Conservation (phyloP, 768 basidiomycete species). For the Heimioporus sp. region DNA sequence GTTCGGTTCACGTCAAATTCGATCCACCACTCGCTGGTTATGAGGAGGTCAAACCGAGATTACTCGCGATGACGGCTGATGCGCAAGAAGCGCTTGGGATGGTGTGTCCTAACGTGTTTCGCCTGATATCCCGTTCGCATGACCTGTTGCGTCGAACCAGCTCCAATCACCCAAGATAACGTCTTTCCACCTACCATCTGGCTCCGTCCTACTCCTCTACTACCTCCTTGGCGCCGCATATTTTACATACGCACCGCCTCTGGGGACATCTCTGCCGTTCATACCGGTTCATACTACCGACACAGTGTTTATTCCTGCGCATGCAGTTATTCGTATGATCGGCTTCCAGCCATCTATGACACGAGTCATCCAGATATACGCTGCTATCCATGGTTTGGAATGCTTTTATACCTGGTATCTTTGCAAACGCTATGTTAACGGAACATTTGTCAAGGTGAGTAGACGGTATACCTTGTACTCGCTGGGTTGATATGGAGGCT, state of each 20-base stretch:
- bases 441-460: conserved; percentile 18
- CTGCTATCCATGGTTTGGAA: conserved; percentile 22
- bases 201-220: conserved; percentile 21
- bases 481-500: not conserved
- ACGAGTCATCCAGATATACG: conserved; percentile 2
- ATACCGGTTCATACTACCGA: conserved; percentile 14
- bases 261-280: conserved; percentile 15
- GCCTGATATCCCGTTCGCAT: not conserved
- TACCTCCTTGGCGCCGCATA: conserved; percentile 17
- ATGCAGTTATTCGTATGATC: conserved; percentile 2
- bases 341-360: conserved; percentile 18
- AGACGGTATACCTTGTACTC: not conserved
- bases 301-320: conserved; percentile 21
- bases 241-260: conserved; percentile 15
- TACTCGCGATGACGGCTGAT: conserved; percentile 76
- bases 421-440: conserved; percentile 28
- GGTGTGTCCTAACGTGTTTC: conserved; percentile 41
- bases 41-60: conserved; percentile 78
- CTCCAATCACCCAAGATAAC: conserved; percentile 62
- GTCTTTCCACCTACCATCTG: conserved; percentile 49
- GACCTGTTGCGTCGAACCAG: conserved; percentile 30
- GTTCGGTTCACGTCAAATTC: conserved; percentile 52
- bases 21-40: conserved; percentile 73
- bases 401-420: conserved; percentile 28
- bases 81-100: conserved; percentile 80